Evolutionary conservation across 352 stramenopile species (phyloP), one percentile per base, ranked within the genome.

Genomic region (Pythium phragmiticola): DNA sequence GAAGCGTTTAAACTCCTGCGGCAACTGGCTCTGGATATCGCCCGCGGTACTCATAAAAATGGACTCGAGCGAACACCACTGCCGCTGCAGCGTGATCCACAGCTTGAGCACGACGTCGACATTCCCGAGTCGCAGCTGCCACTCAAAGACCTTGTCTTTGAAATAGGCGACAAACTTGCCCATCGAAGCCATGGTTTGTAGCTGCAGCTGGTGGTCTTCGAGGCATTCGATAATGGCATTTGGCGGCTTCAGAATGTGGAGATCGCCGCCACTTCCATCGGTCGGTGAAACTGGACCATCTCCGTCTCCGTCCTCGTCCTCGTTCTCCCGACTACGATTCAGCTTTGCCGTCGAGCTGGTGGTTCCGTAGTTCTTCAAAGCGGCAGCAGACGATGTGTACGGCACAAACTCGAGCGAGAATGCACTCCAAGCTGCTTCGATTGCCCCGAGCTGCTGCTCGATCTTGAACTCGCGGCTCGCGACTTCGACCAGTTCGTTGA

Each of bases 391-490:
- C n/a, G 82, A 87, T 71, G 97, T 96, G 71, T 97, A 97, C 13
- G 88, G 69, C 28, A 96, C 79, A 67, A 98, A 98, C 50, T 97
- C 88, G 26, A 98, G 90, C 55, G 90, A 80, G 51, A 98, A 93
- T n/a, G 79, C 73, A 49, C 75, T 81, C 95, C 94, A 98, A 4
- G 88, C 78, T 4, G 65, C 81, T 72, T 98, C 91, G 54, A 99
- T 98, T 16, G 95, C 77, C 3, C 74, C 78, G n/a, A 99, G 74
- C 52, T 98, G 95, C 63, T 97, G 96, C 65, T 99, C 95, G 60
- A 99, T 99, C 74, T 98, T 99, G 58, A 98, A 96, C 57, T 99
- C 95, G n/a, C 97, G 96, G 16, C 81, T 90, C 52, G 94, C 95
- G 60, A 97, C 96, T 70, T 98, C 94, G 2, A 98, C 90, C 21